These are phyloP conservation scores for Penicillium aurantiogriseum DNA, from an alignment of 2,329 filamentous ascomycete genomes.

Conservation along the genomic window DNA sequence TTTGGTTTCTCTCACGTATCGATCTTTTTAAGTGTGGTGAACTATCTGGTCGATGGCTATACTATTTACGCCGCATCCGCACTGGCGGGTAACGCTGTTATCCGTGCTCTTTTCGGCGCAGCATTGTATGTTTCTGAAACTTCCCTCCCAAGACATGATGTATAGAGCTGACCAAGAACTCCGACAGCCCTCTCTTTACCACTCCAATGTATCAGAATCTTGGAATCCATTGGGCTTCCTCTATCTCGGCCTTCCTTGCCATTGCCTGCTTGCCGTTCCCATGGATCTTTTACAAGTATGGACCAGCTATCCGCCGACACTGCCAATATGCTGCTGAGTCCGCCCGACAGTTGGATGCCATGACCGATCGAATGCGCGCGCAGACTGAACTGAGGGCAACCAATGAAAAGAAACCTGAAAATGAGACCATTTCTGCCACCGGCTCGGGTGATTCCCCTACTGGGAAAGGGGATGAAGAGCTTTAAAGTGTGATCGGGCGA, in stretches of 20 bases:
- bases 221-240: constrained; percentile 45
- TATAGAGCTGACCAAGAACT: too few relatives aligned
- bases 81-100: too few relatives aligned
- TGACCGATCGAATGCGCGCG: neutral
- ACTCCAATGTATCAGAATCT: constrained; percentile 37
- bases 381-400: neutral
- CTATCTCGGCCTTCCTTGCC: constrained; percentile 18
- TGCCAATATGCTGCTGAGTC: constrained; percentile 7
- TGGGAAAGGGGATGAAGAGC: neutral
- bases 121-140: too few relatives aligned
- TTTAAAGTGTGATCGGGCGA: too few relatives aligned
- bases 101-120: too few relatives aligned
- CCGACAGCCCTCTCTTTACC: constrained; percentile 36
- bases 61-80: too few relatives aligned
- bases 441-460: neutral
- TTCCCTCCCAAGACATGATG: too few relatives aligned
- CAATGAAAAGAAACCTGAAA: neutral
- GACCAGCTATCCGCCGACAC: neutral
- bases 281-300: constrained; percentile 23
- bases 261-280: constrained; percentile 35
- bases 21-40: constrained; percentile 15
- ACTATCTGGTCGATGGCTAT: constrained; percentile 13
- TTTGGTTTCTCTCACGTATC: constrained; percentile 19
- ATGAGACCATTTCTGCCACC: neutral
- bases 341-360: constrained; percentile 1